These are phyloP conservation scores for Rosa hybrid DNA, from an alignment of 331 rosid genomes.

Conservation along the genomic window DNA sequence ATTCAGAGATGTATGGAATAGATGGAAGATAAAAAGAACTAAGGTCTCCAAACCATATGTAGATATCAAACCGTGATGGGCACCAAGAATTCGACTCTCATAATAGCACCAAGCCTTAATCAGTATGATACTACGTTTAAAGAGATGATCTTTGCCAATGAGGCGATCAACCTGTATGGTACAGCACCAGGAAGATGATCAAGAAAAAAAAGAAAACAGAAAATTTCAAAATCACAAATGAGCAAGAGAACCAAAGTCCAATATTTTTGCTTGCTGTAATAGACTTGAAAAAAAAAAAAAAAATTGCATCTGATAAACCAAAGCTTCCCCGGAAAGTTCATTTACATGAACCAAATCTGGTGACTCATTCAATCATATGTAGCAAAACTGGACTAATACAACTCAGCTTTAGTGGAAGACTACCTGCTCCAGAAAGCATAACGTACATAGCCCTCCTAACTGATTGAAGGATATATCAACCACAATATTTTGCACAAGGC, in stretches of 20 bases:
- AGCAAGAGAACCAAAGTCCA: not conserved
- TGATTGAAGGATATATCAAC: conserved; percentile 97
- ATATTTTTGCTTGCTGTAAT: not conserved
- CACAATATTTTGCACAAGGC: conserved; percentile 82
- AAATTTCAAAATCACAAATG: not conserved
- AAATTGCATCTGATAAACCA: not conserved
- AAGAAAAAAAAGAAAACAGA: not conserved
- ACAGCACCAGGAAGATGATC: conserved; percentile 3
- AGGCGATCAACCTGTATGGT: conserved; percentile 65
- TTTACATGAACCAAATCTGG: conserved; percentile 7
- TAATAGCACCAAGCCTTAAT: conserved; percentile 97
- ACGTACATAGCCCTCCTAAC: conserved; percentile 90
- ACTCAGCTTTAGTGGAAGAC: conserved; percentile 6
- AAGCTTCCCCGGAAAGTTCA: not conserved
- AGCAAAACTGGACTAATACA: not conserved
- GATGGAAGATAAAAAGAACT: conserved; percentile 79
- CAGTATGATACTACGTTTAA: conserved; percentile 83
- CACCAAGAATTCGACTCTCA: conserved; percentile 96
- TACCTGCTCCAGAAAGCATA: conserved; percentile 97
- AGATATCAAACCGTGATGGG: conserved; percentile 90
- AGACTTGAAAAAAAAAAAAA: not conserved
- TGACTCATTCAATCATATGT: not conserved
- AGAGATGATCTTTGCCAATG: conserved; percentile 79
- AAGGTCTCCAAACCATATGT: conserved; percentile 93
- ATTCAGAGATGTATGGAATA: conserved; percentile 67